Base-by-base conservation (phyloP, 2,329 filamentous ascomycete genomes). In the Fusarium abutilonis region DNA sequence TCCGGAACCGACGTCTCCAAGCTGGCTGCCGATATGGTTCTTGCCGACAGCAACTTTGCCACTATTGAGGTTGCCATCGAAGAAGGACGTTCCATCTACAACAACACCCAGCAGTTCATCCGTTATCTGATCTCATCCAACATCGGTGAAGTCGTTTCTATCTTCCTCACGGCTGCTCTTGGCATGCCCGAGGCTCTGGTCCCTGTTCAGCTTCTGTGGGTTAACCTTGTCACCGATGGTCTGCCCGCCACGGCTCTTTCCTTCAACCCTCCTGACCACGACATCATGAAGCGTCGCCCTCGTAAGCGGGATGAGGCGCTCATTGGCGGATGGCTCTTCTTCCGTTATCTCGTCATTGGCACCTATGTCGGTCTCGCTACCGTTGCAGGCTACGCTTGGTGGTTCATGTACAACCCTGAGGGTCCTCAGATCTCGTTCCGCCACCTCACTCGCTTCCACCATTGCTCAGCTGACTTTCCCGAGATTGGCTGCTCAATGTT, bases 41-140 rank as follows among this genome's bases (percentile, higher is more conserved):
- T 99, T 47, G 92, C 93, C 23, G 96, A 99, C 79, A 93, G 97
- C 80, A 99, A 99, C 83, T 99, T 99, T 77, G 95, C 95, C 61
- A 99, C 95, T 4, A 99, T 99, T 68, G 92, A 97, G 76, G 84
- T 92, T 52, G 95, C 95, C 45, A 93, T 99, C 64, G 95, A 99
- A 76, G 95, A 99, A 79, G 95, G 95, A 50, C 90, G 95, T 63
- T 93, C 93, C 64, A 99, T 99, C 79, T 99, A 97, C 86, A 98
- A 95, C 88, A 99, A 99, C 83, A 99, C 95, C 6, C 95, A 99
- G 76, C 95, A 99, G 76, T 99, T 99, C 79, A 99, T 99, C 79
- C 92, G 96, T 45, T 99, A 99, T 77, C 86, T 99, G 60, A 99
- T 99, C 76, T 98, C 94, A 9, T 98, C 94, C 64, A 99, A 99